These are phyloP conservation scores for Plenodomus tracheiphilus DNA, from an alignment of 2,329 filamentous ascomycete genomes.

Conservation along the genomic window DNA sequence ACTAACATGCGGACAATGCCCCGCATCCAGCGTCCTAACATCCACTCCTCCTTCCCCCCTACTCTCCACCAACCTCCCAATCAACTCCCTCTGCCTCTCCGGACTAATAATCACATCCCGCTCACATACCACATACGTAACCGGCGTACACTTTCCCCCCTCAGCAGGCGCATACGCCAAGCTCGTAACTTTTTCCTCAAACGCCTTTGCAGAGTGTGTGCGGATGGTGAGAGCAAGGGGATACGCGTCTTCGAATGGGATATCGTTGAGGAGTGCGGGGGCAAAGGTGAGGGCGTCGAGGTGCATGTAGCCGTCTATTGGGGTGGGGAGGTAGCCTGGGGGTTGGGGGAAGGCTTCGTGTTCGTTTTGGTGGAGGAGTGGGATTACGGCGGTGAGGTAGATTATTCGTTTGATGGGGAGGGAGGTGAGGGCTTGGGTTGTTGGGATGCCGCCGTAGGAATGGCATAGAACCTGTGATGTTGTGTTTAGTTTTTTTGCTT, in stretches of 20 bases:
- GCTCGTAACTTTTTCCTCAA: constrained; percentile 38
- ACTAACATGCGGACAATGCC: constrained; percentile 39
- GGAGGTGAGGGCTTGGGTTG: constrained; percentile 11
- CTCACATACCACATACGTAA: constrained; percentile 47
- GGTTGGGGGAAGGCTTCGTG: constrained; percentile 5
- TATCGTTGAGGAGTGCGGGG: constrained; percentile 13
- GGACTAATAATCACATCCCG: constrained; percentile 36
- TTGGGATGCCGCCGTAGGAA: constrained; percentile 18
- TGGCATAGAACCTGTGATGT: constrained; percentile 11
- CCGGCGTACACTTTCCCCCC: constrained; percentile 33
- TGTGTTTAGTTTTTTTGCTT: neutral
- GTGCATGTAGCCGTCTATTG: constrained; percentile 20
- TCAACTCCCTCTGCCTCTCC: constrained; percentile 32
- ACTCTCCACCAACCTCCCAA: constrained; percentile 39
- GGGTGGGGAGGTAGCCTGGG: neutral
- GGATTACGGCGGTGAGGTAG: constrained; percentile 18
- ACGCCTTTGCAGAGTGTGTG: constrained; percentile 42
- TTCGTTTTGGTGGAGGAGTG: constrained; percentile 13
- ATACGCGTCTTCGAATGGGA: constrained; percentile 22
- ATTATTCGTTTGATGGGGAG: constrained; percentile 15
- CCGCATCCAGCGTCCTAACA: constrained; percentile 39
- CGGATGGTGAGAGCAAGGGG: constrained; percentile 15
- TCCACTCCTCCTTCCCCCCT: constrained; percentile 38
- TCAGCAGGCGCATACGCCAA: constrained; percentile 35
- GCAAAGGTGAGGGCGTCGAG: constrained; percentile 12